phyloP scores from a whole-genome alignment of 345 rosid species.

The Sonneratia caseolaris region DNA sequence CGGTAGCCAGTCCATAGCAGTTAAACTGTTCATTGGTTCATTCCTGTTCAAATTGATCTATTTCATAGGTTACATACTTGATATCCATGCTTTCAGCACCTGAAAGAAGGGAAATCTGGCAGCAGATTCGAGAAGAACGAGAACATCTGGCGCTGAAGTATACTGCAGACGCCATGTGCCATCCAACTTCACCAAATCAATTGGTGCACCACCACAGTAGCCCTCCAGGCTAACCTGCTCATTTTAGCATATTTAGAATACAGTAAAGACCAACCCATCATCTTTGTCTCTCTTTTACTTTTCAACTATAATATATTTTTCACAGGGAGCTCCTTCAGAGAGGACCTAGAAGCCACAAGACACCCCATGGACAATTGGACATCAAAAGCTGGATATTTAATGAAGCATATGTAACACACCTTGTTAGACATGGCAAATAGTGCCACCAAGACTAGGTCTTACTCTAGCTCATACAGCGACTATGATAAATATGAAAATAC shows the following conservation, averaged over 20 bases:
- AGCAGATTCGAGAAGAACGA: conserved; percentile 77
- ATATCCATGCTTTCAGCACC: conserved; percentile 23
- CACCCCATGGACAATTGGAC: not conserved
- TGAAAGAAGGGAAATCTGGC: conserved; percentile 74
- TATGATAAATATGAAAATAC: not conserved
- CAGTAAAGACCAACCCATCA: conserved; percentile 1
- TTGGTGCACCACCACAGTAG: conserved; percentile 49
- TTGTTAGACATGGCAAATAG: not conserved
- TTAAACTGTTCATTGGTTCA: not conserved
- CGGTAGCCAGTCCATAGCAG: not conserved
- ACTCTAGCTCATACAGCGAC: not conserved
- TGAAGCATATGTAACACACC: not conserved
- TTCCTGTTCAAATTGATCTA: not conserved
- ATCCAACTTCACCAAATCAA: conserved; percentile 60
- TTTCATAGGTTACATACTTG: not conserved
- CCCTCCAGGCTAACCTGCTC: conserved; percentile 69
- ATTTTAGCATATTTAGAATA: not conserved
- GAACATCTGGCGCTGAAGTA: conserved; percentile 86
- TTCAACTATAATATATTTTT: not conserved
- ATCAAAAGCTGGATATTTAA: not conserved
- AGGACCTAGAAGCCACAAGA: not conserved
- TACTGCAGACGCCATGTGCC: conserved; percentile 96
- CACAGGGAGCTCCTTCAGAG: not conserved
- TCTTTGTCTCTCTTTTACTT: not conserved
- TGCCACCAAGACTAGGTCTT: not conserved